Percentiles rank a stretch among this genome's conserved stretches.
phyloP scores from a whole-genome alignment of 1,284 basidiomycete species.

The Filobasidium uniguttulatum region DNA sequence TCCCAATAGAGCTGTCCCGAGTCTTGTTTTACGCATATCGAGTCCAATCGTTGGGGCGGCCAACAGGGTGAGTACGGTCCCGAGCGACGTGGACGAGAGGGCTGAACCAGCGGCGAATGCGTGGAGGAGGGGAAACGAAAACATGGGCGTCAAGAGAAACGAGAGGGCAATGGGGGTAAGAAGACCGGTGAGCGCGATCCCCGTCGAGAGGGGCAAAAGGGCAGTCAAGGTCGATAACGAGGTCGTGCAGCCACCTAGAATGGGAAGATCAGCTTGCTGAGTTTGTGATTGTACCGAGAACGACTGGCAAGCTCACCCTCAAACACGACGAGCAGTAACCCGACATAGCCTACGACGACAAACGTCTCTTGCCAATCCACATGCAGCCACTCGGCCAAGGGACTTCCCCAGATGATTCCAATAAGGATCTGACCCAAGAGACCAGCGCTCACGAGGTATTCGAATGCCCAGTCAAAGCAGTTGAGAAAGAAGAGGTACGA shows the following conservation, averaged over 20 bases:
- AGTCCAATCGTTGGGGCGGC: slow-evolving; percentile 19
- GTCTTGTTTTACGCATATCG: slow-evolving; percentile 39
- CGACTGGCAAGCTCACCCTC: slow-evolving; percentile 33
- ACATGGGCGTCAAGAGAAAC: slow-evolving; percentile 38
- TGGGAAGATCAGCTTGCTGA: no score
- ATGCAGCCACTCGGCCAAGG: slow-evolving; percentile 40
- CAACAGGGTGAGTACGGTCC: slow-evolving; percentile 45
- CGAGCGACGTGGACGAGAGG: slow-evolving; percentile 44
- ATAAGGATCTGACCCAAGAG: slow-evolving; percentile 41
- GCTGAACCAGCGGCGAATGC: slow-evolving; percentile 45
- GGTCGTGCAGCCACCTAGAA: slow-evolving; percentile 41
- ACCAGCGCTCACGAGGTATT: slow-evolving; percentile 28
- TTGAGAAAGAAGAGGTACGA: slow-evolving; percentile 38
- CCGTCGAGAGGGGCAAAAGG: slow-evolving; percentile 38
- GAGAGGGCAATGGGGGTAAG: slow-evolving; percentile 40
- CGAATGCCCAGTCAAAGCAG: slow-evolving; percentile 24
- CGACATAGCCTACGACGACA: slow-evolving; percentile 42
- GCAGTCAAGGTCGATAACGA: slow-evolving; percentile 35
- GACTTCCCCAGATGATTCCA: slow-evolving; percentile 42
- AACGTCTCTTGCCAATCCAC: slow-evolving; percentile 39
- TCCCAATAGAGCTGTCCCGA: slow-evolving; percentile 43
- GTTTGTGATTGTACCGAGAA: background rate
- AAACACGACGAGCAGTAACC: slow-evolving; percentile 45
- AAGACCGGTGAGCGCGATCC: slow-evolving; percentile 42
- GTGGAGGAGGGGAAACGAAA: slow-evolving; percentile 35